Conservation (phyloP, 169 alveolate genomes). For the Hepatocystis sp. region DNA sequence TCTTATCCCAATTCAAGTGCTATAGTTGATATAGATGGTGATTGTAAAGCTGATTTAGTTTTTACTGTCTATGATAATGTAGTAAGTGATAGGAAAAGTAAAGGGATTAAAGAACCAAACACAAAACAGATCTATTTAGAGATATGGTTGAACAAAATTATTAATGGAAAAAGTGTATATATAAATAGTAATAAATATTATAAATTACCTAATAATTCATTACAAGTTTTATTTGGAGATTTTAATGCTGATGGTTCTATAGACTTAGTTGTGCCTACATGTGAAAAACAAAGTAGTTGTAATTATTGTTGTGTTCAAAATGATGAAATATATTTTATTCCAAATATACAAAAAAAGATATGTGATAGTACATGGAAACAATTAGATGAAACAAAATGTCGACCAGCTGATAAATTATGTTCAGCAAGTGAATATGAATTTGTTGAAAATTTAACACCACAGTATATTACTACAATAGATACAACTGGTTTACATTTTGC, state of each 20-base stretch:
- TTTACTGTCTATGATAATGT: constrained; percentile 81
- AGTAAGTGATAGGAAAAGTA: no score
- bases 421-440: constrained; percentile 80
- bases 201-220: constrained; percentile 77
- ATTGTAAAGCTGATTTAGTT: constrained; percentile 89
- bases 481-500: constrained; percentile 45
- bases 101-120: no score
- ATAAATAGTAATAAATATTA: constrained; percentile 36
- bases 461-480: constrained; percentile 38
- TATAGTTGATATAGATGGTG: constrained; percentile 90
- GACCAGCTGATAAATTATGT: constrained; percentile 84
- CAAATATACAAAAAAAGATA: constrained; percentile 81
- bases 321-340: constrained; percentile 65
- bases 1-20: constrained; percentile 88
- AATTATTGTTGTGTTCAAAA: constrained; percentile 52
- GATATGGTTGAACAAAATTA: constrained; percentile 77
- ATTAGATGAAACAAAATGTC: constrained; percentile 79
- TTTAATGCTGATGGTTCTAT: constrained; percentile 89
- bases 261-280: constrained; percentile 85
- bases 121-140: constrained; percentile 28
- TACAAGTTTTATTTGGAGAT: constrained; percentile 85
- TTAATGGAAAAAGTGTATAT: constrained; percentile 57
- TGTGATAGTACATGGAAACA: constrained; percentile 82
- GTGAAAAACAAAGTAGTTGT: constrained; percentile 77
- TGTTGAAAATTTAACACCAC: constrained; percentile 29